Conservation (phyloP, 768 basidiomycete genomes). For the Amanita fuliginea region DNA sequence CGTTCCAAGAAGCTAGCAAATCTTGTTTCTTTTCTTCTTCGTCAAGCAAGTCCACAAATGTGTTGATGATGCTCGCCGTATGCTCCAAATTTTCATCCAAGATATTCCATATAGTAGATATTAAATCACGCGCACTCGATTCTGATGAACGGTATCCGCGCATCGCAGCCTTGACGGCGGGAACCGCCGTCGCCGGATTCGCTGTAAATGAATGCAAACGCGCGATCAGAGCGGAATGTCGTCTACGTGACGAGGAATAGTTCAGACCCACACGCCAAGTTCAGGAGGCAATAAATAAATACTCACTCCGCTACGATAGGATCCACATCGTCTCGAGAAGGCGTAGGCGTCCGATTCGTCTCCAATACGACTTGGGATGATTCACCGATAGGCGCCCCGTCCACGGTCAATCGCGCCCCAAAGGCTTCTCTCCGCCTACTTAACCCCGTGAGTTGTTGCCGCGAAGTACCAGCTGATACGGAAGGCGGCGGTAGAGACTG, state of each 20-base stretch:
- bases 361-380: constrained; percentile 11
- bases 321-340: constrained; percentile 36
- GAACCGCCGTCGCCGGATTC: constrained; percentile 44
- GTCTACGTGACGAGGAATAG: constrained; percentile 27
- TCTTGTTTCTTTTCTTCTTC: constrained; percentile 78
- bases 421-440: constrained; percentile 51
- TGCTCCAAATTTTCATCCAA: constrained; percentile 46
- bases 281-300: not conserved
- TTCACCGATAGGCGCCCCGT: constrained; percentile 13
- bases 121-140: constrained; percentile 70
- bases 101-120: constrained; percentile 78
- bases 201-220: constrained; percentile 50
- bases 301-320: constrained; percentile 45
- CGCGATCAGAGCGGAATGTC: constrained; percentile 51
- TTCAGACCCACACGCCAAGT: not conserved
- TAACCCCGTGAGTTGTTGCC: constrained; percentile 16
- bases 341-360: constrained; percentile 26
- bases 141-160: constrained; percentile 73
- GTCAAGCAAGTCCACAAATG: constrained; percentile 67
- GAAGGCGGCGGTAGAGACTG: constrained; percentile 15
- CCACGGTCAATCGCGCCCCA: constrained; percentile 43
- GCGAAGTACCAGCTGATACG: constrained; percentile 7
- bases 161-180: constrained; percentile 63
- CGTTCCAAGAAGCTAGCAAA: constrained; percentile 69
- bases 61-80: constrained; percentile 63